These are phyloP conservation scores for Corynespora cassiicola DNA, from an alignment of 2,329 filamentous ascomycete species.

Conservation along the genomic window DNA sequence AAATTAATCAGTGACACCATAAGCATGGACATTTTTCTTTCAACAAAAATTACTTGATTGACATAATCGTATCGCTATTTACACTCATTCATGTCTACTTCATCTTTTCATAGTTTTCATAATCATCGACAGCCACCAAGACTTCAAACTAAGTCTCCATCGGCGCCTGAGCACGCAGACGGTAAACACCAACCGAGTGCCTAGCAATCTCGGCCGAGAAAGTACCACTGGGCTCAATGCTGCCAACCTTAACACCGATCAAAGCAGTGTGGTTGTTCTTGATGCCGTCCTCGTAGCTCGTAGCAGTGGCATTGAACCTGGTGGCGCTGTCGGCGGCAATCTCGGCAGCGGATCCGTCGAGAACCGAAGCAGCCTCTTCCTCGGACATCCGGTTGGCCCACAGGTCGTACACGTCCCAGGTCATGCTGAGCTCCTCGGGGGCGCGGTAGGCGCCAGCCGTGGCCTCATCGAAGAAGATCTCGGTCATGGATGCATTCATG, in stretches of 20 bases:
- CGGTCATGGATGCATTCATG: conserved; percentile 59
- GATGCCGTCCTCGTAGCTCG: conserved; percentile 57
- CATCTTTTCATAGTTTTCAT: too few species aligned
- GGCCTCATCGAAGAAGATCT: conserved; percentile 60
- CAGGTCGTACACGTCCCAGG: conserved; percentile 62
- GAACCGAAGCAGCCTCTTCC: conserved; percentile 51
- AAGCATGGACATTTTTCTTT: too few species aligned
- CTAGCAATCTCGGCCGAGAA: conserved; percentile 53
- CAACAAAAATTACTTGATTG: too few species aligned
- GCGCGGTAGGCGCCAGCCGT: conserved; percentile 46
- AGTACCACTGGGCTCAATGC: conserved; percentile 51
- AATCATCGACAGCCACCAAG: too few species aligned
- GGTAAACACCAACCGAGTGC: conserved; percentile 60
- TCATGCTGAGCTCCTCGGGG: conserved; percentile 48
- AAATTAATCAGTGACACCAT: too few species aligned
- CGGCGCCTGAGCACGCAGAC: conserved; percentile 48
- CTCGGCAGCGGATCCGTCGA: conserved; percentile 48
- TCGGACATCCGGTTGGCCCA: conserved; percentile 63
- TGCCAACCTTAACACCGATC: conserved; percentile 55
- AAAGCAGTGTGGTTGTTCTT: conserved; percentile 50
- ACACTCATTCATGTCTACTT: too few species aligned
- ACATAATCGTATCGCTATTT: too few species aligned
- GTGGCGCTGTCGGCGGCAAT: conserved; percentile 39
- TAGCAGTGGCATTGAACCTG: conserved; percentile 58
- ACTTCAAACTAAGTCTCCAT: too few species aligned